Evolutionary conservation across 108 stramenopile species (phyloP), one percentile per base, ranked within the genome.

Genomic region (Fistulifera solaris): DNA sequence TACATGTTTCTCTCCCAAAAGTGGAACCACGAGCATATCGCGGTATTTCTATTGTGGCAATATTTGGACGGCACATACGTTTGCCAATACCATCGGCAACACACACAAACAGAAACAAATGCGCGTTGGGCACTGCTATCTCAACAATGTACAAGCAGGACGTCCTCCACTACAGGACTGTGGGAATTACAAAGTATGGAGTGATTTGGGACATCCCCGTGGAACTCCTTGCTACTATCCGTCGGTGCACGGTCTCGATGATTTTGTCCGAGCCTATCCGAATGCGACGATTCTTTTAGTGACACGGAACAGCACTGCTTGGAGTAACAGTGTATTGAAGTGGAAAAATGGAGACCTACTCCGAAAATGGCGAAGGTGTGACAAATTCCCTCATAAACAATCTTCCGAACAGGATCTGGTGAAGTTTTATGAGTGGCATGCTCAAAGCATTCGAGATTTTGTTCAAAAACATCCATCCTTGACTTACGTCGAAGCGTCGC

Each of bases 341-440:
- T 62, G 61, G 61, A 45, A 45, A 38, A 27, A 62, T 3, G 31
- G 31, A 35, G 31, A 35, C 14, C 27, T 60, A 27, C 17, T 40
- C 25, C 26, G 25, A 6, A 38, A 48, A 10, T 50, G 47, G 48
- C 7, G 38, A 17, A 24, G 17, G 18, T 60, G 59, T 27, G 27
- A 48, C 19, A 25, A 18, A 23, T 53, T 62, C 22, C 50, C 61
- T 1, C 24, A 21, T 18, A 40, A n/a, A 13, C 5, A 19, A 15
- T 45, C 16, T 21, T 45, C 44, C 7, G 19, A 17, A 17, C 26
- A 39, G 19, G 47, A 48, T 31, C 41, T 40, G 21, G 40, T 25
- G 13, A 41, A 67, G 8, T 78, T 78, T 48, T 78, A 78, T 40
- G 48, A 74, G 24, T 66, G 70, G 27, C 69, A 78, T 42, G 74